Evolutionary conservation across 208 protist species (phyloP).

Genomic region (Leishmania tarentolae): DNA sequence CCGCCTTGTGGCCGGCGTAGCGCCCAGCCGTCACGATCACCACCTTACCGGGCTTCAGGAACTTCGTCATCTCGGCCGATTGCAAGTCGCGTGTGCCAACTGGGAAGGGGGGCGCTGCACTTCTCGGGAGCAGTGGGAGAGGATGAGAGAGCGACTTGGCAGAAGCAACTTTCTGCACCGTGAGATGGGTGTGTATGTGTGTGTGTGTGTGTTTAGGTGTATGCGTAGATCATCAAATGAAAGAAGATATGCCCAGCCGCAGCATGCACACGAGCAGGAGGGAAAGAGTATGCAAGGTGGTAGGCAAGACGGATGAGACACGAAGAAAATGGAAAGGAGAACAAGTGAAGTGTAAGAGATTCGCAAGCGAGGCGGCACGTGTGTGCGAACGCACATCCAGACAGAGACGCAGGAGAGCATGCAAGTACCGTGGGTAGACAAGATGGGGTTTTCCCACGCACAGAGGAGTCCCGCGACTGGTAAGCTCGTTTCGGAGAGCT

Average conservation of each 20-base stretch:
- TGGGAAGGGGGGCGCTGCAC: constrained; percentile 9
- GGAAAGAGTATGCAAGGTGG: neutral
- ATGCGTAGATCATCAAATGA: neutral
- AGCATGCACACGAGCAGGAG: neutral
- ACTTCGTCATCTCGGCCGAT: constrained; percentile 75
- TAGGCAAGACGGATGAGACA: neutral
- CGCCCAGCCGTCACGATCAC: constrained; percentile 97
- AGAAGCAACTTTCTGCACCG: constrained; percentile 9
- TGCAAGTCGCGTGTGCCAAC: constrained; percentile 18
- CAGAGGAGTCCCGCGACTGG: neutral
- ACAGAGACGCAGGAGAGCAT: neutral
- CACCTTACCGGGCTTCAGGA: constrained; percentile 98
- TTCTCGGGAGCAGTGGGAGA: neutral
- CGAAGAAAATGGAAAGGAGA: neutral
- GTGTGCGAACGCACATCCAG: neutral
- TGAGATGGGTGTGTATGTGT: neutral
- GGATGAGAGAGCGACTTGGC: neutral
- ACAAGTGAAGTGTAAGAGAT: neutral
- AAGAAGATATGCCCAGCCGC: neutral
- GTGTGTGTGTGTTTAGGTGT: neutral
- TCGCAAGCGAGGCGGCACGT: neutral
- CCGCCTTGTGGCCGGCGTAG: constrained; percentile 98
- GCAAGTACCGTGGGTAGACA: neutral
- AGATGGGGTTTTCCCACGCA: neutral
- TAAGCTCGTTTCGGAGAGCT: neutral